phyloP scores from a whole-genome alignment of 805 yeast species.

The Ogataea zsoltii region DNA sequence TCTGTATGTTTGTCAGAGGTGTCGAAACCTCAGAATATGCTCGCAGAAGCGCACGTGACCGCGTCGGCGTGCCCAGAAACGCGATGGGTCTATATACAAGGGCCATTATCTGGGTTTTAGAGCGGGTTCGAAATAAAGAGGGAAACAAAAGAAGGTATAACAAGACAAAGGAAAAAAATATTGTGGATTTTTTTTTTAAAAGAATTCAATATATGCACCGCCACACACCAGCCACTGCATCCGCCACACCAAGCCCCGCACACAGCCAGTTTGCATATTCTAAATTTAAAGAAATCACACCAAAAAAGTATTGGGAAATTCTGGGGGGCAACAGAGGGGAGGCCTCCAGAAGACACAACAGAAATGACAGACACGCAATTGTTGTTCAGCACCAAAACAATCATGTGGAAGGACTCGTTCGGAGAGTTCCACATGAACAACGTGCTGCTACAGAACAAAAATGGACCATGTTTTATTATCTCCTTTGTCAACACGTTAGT shows the following conservation, averaged over 20 bases:
- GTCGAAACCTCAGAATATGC: background rate
- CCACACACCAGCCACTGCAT: constrained; percentile 6
- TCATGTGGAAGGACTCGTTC: constrained; percentile 28
- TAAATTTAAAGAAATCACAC: background rate
- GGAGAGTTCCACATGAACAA: constrained; percentile 42
- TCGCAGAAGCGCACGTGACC: background rate
- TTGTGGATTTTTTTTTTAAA: too few relatives aligned
- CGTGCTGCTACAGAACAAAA: constrained; percentile 71
- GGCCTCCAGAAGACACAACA: background rate
- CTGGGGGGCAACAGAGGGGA: background rate
- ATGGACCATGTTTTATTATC: constrained; percentile 88
- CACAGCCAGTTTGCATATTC: background rate
- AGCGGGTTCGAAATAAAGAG: background rate
- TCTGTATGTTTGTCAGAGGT: too few relatives aligned
- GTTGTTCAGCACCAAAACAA: constrained; percentile 29
- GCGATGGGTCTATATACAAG: too few relatives aligned
- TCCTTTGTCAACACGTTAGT: constrained; percentile 74
- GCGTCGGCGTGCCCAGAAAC: background rate
- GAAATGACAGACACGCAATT: constrained; percentile 2
- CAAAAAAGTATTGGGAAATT: background rate
- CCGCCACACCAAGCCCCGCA: constrained; percentile 8
- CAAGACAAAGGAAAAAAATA: background rate
- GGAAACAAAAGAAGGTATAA: background rate
- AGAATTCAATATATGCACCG: background rate
- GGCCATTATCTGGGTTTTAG: too few relatives aligned